phyloP scores from a whole-genome alignment of 345 rosid genomes.

The Barbarea vulgaris region DNA sequence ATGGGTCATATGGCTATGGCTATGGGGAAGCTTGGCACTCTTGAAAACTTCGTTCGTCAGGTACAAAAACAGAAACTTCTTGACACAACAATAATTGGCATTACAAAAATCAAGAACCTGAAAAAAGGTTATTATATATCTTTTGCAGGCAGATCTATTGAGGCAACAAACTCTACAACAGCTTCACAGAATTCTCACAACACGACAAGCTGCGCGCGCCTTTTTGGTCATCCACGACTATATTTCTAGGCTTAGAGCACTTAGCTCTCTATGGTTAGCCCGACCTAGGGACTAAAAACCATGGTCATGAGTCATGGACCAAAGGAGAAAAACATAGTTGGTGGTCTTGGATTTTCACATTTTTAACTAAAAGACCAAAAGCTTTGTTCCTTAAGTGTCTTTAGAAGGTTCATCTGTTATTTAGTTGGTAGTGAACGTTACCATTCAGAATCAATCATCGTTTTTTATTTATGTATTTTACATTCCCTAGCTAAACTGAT shows the following conservation, averaged over 20 bases:
- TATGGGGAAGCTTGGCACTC: conserved; percentile 80
- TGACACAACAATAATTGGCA: not conserved
- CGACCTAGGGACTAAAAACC: conserved; percentile 62
- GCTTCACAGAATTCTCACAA: conserved; percentile 78
- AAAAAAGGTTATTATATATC: not conserved
- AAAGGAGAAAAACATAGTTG: conserved; percentile 17
- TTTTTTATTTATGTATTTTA: not conserved
- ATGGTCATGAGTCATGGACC: not conserved
- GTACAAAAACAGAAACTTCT: conserved; percentile 38
- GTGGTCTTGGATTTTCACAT: conserved; percentile 5
- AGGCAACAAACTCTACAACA: conserved; percentile 94
- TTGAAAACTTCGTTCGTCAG: conserved; percentile 92
- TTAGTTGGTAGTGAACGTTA: conserved; percentile 14
- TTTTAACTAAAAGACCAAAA: not conserved
- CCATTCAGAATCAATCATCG: conserved; percentile 19
- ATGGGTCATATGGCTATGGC: conserved; percentile 97
- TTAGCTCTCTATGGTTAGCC: conserved; percentile 92
- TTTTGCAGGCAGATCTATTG: conserved; percentile 82
- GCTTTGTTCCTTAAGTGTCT: conserved; percentile 16
- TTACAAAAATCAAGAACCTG: not conserved
- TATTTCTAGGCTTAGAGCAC: conserved; percentile 81
- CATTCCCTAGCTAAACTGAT: conserved; percentile 23
- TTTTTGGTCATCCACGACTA: conserved; percentile 80
- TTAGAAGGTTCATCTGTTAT: conserved; percentile 27
- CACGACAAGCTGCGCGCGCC: conserved; percentile 90